Evolutionary conservation across 2,329 filamentous ascomycete genomes (phyloP).

Genomic region (Ramularia collo-cygni): DNA sequence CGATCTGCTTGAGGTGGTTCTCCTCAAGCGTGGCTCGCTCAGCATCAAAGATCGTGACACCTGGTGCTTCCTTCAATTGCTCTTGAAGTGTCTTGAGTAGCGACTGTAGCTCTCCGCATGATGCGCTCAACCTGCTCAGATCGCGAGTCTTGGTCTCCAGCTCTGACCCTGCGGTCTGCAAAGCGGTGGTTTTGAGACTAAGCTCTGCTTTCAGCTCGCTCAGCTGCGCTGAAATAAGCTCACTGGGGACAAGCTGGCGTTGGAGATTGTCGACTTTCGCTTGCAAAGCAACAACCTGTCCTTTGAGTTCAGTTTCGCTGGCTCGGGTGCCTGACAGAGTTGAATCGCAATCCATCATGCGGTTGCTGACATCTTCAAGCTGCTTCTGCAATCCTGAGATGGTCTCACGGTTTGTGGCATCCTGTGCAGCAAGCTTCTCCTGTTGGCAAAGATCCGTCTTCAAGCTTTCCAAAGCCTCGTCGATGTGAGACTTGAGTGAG

Average conservation of each 20-base stretch:
- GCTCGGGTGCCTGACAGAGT: conserved; percentile 5
- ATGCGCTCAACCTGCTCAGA: not conserved
- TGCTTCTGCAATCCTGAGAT: conserved; percentile 14
- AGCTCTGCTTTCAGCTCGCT: conserved; percentile 6
- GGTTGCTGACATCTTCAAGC: conserved; percentile 7
- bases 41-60: conserved; percentile 1
- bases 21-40: conserved; percentile 4
- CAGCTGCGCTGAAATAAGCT: not conserved
- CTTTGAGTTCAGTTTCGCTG: conserved; percentile 7
- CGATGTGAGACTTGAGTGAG: conserved; percentile 10
- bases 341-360: conserved; percentile 1
- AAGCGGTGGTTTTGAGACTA: conserved; percentile 1
- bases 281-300: conserved; percentile 7
- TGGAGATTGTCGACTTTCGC: conserved; percentile 4
- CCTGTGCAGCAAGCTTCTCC: conserved; percentile 14
- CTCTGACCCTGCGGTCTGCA: conserved; percentile 4
- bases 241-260: conserved; percentile 1
- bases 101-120: conserved; percentile 4
- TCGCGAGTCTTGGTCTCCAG: conserved; percentile 4
- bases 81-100: conserved; percentile 3
- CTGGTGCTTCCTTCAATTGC: conserved; percentile 1
- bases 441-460: conserved; percentile 13
- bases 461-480: conserved; percentile 15
- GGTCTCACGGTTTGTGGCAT: conserved; percentile 11
- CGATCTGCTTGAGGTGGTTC: conserved; percentile 1